Percentiles rank a stretch among this genome's conserved stretches.
phyloP scores from a whole-genome alignment of 805 yeast genomes.

The Hanseniaspora nectarophila region DNA sequence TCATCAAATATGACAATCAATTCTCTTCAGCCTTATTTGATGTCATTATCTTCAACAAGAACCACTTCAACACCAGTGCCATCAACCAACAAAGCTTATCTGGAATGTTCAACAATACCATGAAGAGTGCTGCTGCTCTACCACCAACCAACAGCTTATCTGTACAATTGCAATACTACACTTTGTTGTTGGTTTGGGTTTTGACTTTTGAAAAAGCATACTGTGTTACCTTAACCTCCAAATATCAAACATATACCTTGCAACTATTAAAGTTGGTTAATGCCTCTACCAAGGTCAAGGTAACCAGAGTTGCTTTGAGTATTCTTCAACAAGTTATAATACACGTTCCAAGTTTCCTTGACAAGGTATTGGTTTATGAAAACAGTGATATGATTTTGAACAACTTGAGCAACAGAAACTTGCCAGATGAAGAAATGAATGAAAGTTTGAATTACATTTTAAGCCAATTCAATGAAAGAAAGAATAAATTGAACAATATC shows the following conservation, averaged over 20 bases:
- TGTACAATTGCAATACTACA: conserved; percentile 74
- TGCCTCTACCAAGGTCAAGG: conserved; percentile 81
- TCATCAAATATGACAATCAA: conserved; percentile 9
- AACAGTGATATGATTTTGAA: conserved; percentile 60
- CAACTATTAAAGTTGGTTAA: conserved; percentile 45
- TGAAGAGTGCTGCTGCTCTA: neutral
- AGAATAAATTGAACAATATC: conserved; percentile 71
- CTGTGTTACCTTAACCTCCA: conserved; percentile 42
- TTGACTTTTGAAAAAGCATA: conserved; percentile 55
- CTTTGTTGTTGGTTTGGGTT: conserved; percentile 72
- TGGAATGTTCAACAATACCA: conserved; percentile 1
- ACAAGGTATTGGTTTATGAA: conserved; percentile 58
- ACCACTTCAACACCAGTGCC: neutral
- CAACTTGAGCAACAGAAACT: conserved; percentile 71
- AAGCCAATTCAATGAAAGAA: conserved; percentile 56
- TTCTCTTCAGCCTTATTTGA: neutral
- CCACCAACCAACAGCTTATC: conserved; percentile 33
- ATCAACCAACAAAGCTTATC: neutral
- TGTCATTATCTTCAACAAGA: conserved; percentile 6
- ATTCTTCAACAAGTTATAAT: conserved; percentile 48
- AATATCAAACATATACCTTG: conserved; percentile 39
- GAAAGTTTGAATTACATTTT: conserved; percentile 52
- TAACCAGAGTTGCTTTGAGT: conserved; percentile 72
- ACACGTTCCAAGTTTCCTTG: conserved; percentile 39
- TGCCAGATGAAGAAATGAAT: conserved; percentile 87